These are phyloP conservation scores for Tricladium varicosporioides DNA, from an alignment of 2,329 filamentous ascomycete species.

Conservation along the genomic window DNA sequence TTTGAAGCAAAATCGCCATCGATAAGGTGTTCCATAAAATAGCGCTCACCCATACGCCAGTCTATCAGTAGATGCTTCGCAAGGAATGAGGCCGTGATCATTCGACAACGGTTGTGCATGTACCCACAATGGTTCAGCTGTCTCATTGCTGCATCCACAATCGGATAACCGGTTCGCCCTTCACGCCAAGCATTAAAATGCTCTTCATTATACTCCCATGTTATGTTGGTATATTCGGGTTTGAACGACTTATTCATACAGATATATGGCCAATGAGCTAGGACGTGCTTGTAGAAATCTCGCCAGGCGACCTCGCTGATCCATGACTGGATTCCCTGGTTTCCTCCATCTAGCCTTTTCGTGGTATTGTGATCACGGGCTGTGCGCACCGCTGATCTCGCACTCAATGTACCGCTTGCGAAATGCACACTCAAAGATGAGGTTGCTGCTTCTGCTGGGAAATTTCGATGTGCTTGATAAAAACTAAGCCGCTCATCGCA, in stretches of 20 bases:
- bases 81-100: constrained; percentile 80
- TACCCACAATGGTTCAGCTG: constrained; percentile 67
- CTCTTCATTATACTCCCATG: constrained; percentile 73
- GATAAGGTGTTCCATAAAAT: constrained; percentile 71
- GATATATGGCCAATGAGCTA: constrained; percentile 82
- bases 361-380: constrained; percentile 63
- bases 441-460: constrained; percentile 61
- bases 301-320: constrained; percentile 83
- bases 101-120: constrained; percentile 84
- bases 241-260: constrained; percentile 81
- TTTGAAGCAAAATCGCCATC: constrained; percentile 37
- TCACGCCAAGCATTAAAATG: constrained; percentile 73
- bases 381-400: constrained; percentile 62
- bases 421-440: constrained; percentile 72
- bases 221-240: constrained; percentile 76
- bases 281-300: constrained; percentile 84
- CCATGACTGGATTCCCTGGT: constrained; percentile 67
- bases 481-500: constrained; percentile 58
- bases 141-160: constrained; percentile 85
- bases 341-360: constrained; percentile 64
- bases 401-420: constrained; percentile 64
- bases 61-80: constrained; percentile 78
- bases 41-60: constrained; percentile 78
- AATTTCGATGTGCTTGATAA: constrained; percentile 66
- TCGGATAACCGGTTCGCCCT: constrained; percentile 75